Base-by-base conservation (phyloP, 441 rosid species). In the Populus hybrid region DNA sequence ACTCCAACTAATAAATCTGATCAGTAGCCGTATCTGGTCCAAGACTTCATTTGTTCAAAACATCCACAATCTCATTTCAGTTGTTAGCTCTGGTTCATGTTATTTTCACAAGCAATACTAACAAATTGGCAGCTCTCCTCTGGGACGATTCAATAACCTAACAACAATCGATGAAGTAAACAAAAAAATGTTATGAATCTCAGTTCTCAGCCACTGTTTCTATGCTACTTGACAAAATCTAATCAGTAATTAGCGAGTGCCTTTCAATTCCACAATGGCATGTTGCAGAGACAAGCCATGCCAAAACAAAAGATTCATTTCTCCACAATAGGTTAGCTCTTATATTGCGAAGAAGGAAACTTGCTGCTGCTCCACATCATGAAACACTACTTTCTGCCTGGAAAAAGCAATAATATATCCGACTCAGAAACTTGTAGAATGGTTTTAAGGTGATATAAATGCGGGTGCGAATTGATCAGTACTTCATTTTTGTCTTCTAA, bases 381-480 rank as follows among this genome's bases (percentile, higher is more conserved):
- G 78, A 28, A 72, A 10, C 18, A 26, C 70, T 77, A 76, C 50
- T 75, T 71, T 40, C 66, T 79, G 69, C 77, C 83, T 77, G 81
- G 5, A n/a, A 76, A 53, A 66, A 19, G 21, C 23, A 71, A 26
- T 4, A 68, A 67, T 5, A 12, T 40, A 40, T 40, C 50, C 75
- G 67, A 19, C 24, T 24, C 28, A 28, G 38, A n/a, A 9, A 7
- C 42, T 21, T n/a, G 24, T 36, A 38, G 3, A 11, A 18, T n/a
- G 24, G 35, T 3, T 46, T 46, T 1, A 14, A 14, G 5, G 57
- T 46, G 57, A 46, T 46, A 4, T 46, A 1, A 12, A 14, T 4
- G 57, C 0, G 57, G 57, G 19, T 14, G 57, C 11, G 57, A 12
- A 46, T 46, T 46, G 0, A 46, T 46, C 57, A 46, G 6, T 46